These are phyloP conservation scores for Haplosporangium sp. DNA, from an alignment of 371 early-diverging fungal genomes.

Conservation along the genomic window DNA sequence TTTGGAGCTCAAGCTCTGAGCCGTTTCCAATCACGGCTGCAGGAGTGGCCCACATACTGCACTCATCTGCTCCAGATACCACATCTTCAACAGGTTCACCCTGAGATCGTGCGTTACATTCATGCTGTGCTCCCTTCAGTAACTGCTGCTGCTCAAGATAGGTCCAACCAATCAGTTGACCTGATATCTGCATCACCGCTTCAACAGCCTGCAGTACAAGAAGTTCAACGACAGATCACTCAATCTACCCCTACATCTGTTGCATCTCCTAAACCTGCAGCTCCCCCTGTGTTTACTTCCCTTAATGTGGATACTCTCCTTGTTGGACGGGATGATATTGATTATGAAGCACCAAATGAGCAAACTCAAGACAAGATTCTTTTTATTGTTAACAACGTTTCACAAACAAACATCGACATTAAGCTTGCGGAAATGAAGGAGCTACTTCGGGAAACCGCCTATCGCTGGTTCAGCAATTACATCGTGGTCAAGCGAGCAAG, in stretches of 20 bases:
- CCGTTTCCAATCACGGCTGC: constrained; percentile 85
- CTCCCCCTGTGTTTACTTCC: constrained; percentile 71
- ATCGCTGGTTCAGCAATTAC: constrained; percentile 93
- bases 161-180: constrained; percentile 17
- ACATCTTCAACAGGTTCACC: constrained; percentile 79
- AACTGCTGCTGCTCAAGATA: constrained; percentile 47
- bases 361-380: constrained; percentile 91
- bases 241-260: constrained; percentile 19
- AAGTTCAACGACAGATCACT: constrained; percentile 23
- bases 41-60: constrained; percentile 94
- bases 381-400: constrained; percentile 96
- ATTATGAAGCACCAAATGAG: constrained; percentile 75
- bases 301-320: constrained; percentile 65
- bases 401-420: constrained; percentile 83
- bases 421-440: constrained; percentile 87
- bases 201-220: constrained; percentile 22
- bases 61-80: constrained; percentile 82
- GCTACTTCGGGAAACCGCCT: constrained; percentile 71
- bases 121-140: constrained; percentile 57
- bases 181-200: constrained; percentile 18
- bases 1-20: constrained; percentile 91
- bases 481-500: constrained; percentile 94
- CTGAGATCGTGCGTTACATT: constrained; percentile 77
- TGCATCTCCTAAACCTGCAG: constrained; percentile 35
- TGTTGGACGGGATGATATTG: constrained; percentile 53